Evolutionary conservation across 345 rosid genomes (phyloP), one percentile per base, ranked within the genome.

Genomic region (Geranium brycei): DNA sequence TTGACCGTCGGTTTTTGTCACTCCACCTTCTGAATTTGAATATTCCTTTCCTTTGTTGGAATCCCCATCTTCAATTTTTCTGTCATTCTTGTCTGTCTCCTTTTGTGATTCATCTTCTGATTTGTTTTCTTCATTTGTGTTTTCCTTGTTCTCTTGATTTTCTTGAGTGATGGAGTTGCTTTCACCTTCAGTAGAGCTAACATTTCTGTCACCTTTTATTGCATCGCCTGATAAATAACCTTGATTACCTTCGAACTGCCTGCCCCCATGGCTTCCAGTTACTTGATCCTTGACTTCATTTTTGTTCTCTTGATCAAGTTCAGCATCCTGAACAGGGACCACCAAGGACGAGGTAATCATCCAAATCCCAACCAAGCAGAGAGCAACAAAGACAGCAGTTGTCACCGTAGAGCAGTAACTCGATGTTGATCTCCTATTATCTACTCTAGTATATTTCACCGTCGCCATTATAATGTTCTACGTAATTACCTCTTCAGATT

Each of bases 331-430:
- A 58, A 75, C 82, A 0, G 99, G 91, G 63, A 78, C 86, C 17
- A 78, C 74, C 7, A 90, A 82, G 0, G 97, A 89, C 0, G 96
- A 90, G 7, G 91, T 88, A 87, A 90, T 80, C 95, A 93, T 93
- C 99, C 99, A 93, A 41, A 85, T 78, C 63, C 97, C 99, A 51
- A 90, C 89, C 79, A 93, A 80, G 73, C 97, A 93, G 16, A 93
- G 76, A 38, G 87, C 96, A 75, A 93, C 96, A 61, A 93, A 90
- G 57, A 83, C 91, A 57, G 80, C 84, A 61, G 87, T 73, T 0
- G 91, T 82, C 79, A 92, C 88, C 0, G 88, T 84, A 4, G 97
- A 86, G 71, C 98, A 92, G 76, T 86, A 87, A 67, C 77, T 83
- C 18, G 96, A 71, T 1, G 91, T 65, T 0, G 87, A 79, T 64